These are phyloP conservation scores for Protea cynaroides DNA, from an alignment of 164 flowering plant species.

Conservation along the genomic window DNA sequence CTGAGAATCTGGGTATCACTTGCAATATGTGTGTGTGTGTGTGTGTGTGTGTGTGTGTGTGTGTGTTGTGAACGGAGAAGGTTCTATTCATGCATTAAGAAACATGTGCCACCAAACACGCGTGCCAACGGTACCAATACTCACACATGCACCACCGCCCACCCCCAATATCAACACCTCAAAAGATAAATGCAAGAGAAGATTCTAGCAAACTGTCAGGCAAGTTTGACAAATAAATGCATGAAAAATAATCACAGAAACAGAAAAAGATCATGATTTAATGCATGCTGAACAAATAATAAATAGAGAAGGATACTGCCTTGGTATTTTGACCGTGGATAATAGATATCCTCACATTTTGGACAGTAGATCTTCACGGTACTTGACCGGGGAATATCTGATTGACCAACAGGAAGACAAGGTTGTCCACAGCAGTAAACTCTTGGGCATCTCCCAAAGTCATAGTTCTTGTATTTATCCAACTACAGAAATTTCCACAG, in stretches of 20 bases:
- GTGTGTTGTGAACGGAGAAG: too few species aligned
- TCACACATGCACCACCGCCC: too few species aligned
- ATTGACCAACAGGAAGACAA: conserved; percentile 86
- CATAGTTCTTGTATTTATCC: conserved; percentile 78
- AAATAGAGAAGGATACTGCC: conserved; percentile 66
- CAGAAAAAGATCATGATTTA: not conserved
- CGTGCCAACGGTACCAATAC: too few species aligned
- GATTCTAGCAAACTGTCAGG: not conserved
- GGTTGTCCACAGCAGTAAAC: conserved; percentile 87
- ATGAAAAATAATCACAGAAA: not conserved
- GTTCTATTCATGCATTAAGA: too few species aligned
- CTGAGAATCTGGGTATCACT: too few species aligned
- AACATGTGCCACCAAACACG: too few species aligned
- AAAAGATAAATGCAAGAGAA: not conserved
- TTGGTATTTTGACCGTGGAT: conserved; percentile 78
- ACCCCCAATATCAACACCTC: too few species aligned
- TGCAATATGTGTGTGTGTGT: too few species aligned
- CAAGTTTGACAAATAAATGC: not conserved
- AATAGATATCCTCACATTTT: conserved; percentile 80
- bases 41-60: too few species aligned
- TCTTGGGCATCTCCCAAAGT: conserved; percentile 89
- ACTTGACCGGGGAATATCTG: conserved; percentile 80
- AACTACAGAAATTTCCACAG: conserved; percentile 38
- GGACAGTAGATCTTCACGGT: conserved; percentile 87
- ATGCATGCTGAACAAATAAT: not conserved